Conservation (phyloP, 1,139 yeast genomes). For the Geotrichum aggregatum region DNA sequence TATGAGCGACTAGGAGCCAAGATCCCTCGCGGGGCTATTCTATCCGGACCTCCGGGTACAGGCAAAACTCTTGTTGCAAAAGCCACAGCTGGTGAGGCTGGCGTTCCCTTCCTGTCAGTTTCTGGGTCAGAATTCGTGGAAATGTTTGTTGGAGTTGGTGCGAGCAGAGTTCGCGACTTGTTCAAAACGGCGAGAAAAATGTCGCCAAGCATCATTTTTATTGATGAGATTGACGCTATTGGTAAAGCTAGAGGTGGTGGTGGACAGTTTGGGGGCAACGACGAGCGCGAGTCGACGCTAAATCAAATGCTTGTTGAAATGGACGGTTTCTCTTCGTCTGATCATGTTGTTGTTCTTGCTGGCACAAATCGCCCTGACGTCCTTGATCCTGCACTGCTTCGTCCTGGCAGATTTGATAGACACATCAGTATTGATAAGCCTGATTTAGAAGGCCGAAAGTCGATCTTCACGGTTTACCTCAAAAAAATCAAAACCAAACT, state of each 20-base stretch:
- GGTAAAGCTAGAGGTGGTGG: constrained; percentile 90
- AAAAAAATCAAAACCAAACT: constrained; percentile 56
- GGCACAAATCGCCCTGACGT: constrained; percentile 96
- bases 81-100: constrained; percentile 99
- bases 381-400: constrained; percentile 81
- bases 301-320: constrained; percentile 93
- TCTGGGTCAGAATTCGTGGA: constrained; percentile 98
- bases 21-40: constrained; percentile 94
- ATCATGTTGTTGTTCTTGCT: constrained; percentile 92
- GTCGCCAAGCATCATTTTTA: constrained; percentile 91
- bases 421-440: constrained; percentile 90
- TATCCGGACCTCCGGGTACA: constrained; percentile 98
- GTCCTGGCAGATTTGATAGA: constrained; percentile 97
- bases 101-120: constrained; percentile 90
- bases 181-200: constrained; percentile 87
- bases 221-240: constrained; percentile 97
- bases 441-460: constrained; percentile 87
- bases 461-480: constrained; percentile 81
- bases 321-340: constrained; percentile 90
- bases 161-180: constrained; percentile 91
- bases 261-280: constrained; percentile 80
- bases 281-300: constrained; percentile 92
- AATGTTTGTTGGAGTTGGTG: constrained; percentile 99
- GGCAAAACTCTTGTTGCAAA: constrained; percentile 95
- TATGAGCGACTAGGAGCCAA: constrained; percentile 91